Base-by-base conservation (phyloP, 1,284 basidiomycete species). In the Cutaneotrichosporon mucoides region DNA sequence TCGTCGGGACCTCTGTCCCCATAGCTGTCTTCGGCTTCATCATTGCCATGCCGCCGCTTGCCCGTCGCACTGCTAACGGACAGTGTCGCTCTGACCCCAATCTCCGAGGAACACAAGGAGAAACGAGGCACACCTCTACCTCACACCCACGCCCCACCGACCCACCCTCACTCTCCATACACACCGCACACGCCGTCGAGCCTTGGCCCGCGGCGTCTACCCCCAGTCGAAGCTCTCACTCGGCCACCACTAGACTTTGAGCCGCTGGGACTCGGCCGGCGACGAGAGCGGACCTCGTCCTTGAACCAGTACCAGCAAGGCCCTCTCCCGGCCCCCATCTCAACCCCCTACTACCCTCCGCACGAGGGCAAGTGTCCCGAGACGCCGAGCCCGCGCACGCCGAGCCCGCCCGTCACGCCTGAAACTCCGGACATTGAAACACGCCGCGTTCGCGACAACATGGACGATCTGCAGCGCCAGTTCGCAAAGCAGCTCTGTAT, bases 401-500 rank as follows among this genome's bases (percentile, higher is more conserved):
- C 49, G 7, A 41, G 38, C 6, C 49, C 49, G 5, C 49, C 49
- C 9, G 49, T 51, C 38, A 51, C 49, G 13, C 49, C 49, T 2
- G 49, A 51, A 16, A 51, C 49, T 12, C 49, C 37, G 37, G 49
- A 51, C 38, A 51, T 51, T 51, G 37, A 51, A 16, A 24, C 49
- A 38, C 49, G 49, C 37, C 36, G 48, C 49, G 49, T 51, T 12
- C 38, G 38, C 16, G 49, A 38, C 10, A 38, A 51, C 49, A 51
- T 51, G 49, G 49, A 51, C 49, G 49, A 51, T 40, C 37, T 51
- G 15, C n/a, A 51, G 10, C 49, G 49, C 49, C 16, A 51, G 49
- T 38, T 51, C 37, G 49, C 49, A 6, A 42, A 51, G 46, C 24
- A 48, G 49, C 49, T 51, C 33, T 51, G 38, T 51, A 51, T 51